Conservation (phyloP, 2,329 filamentous ascomycete species). For the Calonectria leucothoes region DNA sequence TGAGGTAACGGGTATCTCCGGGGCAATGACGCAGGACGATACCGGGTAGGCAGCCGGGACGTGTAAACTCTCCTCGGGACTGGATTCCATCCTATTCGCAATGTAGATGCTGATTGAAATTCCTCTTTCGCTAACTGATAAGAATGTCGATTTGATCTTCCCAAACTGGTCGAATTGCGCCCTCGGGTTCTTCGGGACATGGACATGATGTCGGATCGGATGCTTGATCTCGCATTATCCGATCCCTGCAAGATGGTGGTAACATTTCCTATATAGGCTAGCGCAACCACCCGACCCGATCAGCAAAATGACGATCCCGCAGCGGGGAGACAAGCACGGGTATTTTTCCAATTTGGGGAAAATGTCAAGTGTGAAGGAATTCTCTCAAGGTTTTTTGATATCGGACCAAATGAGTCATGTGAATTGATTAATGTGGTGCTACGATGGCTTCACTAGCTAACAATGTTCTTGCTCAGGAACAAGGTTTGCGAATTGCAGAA, state of each 20-base stretch:
- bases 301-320: neutral
- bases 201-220: neutral
- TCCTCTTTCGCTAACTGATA: neutral
- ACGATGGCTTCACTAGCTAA: neutral
- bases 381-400: neutral
- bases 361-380: neutral
- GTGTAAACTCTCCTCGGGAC: neutral
- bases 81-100: too few species aligned
- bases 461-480: neutral
- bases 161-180: neutral
- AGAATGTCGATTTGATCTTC: too few species aligned
- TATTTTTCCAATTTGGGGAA: neutral
- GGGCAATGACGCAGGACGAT: too few species aligned
- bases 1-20: too few species aligned
- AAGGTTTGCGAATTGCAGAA: conserved; percentile 16
- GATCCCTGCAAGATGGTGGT: neutral
- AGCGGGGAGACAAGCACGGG: neutral
- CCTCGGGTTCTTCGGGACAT: neutral
- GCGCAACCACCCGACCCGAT: neutral
- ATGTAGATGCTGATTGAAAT: too few species aligned
- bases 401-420: neutral
- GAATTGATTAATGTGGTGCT: neutral
- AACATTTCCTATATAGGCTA: neutral
- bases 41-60: too few species aligned
- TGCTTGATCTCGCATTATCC: neutral